Base-by-base conservation (phyloP, 2,329 filamentous ascomycete species). In the Myriosclerotinia curreyana region DNA sequence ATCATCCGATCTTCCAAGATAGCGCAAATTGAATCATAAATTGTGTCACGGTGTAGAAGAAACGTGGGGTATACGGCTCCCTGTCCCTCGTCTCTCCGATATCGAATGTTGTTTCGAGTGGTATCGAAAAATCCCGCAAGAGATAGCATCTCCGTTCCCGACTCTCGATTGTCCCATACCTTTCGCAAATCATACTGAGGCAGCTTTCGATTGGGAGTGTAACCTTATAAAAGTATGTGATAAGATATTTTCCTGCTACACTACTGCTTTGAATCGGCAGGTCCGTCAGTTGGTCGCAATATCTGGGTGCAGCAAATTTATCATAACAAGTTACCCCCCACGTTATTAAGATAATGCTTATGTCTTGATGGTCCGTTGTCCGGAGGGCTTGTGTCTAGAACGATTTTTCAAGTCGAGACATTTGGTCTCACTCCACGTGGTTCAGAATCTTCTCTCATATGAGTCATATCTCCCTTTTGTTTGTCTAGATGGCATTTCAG, bases 1-100 rank as follows among this genome's bases (percentile, higher is more conserved):
- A 60, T 60, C 58, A 52, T 20, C n/a, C 25, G 22, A 42, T 28
- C 22, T 20, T 9, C n/a, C 25, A 53, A 53, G 22, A 62, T 48
- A 54, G 22, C 25, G 42, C 51, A 63, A 50, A 58, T 42, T n/a
- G 46, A 56, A 56, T 58, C 60, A 58, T 22, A 22, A 49, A 49
- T 58, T 49, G 42, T 58, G 50, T 40, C 36, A 62, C 60, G 38
- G 34, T 42, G 51, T 17, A 49, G 22, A 31, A 49, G 42, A 50
- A 50, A 48, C 60, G 60, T 63, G 60, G 60, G 60, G 60, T 55
- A 31, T 48, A 31, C 44, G 40, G 31, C 50, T 60, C 40, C 42
- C 55, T 48, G 55, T 60, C 58, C 46, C 46, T 14, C 46, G 34
- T 38, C 44, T 36, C 51, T 63, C 60, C 60, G 60, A 63, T 63